Evolutionary conservation across 305 asterid species (phyloP), one percentile per base, ranked within the genome.

Genomic region (Fraxinus latifolia): DNA sequence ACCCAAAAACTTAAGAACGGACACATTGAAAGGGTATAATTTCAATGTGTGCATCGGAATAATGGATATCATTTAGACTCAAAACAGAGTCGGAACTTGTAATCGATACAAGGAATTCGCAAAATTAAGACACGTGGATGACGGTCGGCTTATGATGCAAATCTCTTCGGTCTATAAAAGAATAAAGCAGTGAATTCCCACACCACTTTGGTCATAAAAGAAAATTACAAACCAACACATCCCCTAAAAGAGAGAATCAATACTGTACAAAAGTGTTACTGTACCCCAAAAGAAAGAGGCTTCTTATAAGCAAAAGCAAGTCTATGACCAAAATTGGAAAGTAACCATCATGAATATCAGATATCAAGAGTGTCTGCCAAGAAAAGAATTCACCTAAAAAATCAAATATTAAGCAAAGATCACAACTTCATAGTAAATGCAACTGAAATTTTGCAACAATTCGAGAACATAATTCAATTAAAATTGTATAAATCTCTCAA

Each of bases 261-360:
- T 85, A 82, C 80, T 79, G 77, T 34, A 83, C 83, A 82, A 79
- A 80, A 85, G 79, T 83, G 65, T 1, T 70, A 62, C 68, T 39
- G 81, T 33, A 39, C 31, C 53, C 50, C 36, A 70, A 85, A 83
- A 87, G 80, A 84, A 70, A 79, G 86, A 88, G 85, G 83, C 90
- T 91, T 87, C 91, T 82, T 79, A 74, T 42, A 82, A 79, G 88
- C 89, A 88, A 93, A 91, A 91, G 93, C 85, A 88, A 80, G 60
- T 21, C 77, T 50, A 81, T 82, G 77, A 71, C 62, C 88, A 73
- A 78, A 75, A 76, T 34, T 77, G 72, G 80, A 79, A 71, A 82
- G 87, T 42, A 19, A 27, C 37, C 33, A 68, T 77, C 71, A 84
- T 19, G 82, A 88, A 83, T 29, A 73, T 76, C 75, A 79, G 80